These are phyloP conservation scores for Agrocybe praecox DNA, from an alignment of 768 basidiomycete genomes.

Conservation along the genomic window DNA sequence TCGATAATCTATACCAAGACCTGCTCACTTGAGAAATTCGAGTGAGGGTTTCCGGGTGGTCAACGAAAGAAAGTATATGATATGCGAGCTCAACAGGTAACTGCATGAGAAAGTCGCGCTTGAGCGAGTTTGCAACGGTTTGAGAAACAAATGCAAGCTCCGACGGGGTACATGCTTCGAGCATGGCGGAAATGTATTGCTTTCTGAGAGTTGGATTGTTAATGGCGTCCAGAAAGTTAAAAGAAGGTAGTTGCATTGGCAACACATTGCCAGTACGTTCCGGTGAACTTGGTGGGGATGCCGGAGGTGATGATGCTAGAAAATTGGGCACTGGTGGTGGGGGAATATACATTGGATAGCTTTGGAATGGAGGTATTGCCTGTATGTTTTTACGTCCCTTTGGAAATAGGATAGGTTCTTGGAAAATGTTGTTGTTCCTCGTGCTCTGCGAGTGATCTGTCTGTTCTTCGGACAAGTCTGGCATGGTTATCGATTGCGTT, in stretches of 20 bases:
- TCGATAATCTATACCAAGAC: conserved; percentile 68
- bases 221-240: background rate
- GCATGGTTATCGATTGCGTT: no score
- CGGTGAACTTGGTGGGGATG: background rate
- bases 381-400: background rate
- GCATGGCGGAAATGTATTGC: background rate
- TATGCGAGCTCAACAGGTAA: conserved; percentile 60
- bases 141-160: conserved; percentile 6
- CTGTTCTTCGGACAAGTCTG: no score
- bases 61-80: conserved; percentile 75
- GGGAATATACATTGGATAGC: background rate
- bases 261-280: background rate
- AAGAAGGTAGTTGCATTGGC: background rate
- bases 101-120: conserved; percentile 2
- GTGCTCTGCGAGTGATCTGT: no score
- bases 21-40: conserved; percentile 71
- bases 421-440: no score
- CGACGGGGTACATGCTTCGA: background rate
- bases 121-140: background rate
- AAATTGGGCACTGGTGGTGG: background rate
- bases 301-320: conserved; percentile 3
- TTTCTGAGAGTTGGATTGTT: background rate
- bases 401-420: no score
- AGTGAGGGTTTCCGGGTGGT: conserved; percentile 72
- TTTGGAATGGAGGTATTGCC: no score